Evolutionary conservation across 495 filamentous ascomycete species (phyloP).

Genomic region (Hypoxylon lienhwacheense): DNA sequence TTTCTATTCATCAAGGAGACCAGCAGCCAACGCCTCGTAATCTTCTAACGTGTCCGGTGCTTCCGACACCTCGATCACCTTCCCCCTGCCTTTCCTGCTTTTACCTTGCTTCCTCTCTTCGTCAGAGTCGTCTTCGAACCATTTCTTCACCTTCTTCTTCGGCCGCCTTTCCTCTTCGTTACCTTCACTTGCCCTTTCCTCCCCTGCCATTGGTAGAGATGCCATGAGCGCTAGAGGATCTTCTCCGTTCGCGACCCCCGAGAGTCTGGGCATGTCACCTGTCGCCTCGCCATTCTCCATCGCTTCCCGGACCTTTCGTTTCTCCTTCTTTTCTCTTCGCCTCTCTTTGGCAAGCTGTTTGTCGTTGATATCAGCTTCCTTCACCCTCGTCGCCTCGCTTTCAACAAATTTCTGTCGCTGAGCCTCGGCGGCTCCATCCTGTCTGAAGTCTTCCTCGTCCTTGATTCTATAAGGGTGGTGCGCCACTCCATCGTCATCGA

Average conservation of each 20-base stretch:
- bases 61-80: slow-evolving; percentile 57
- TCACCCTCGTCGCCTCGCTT: slow-evolving; percentile 69
- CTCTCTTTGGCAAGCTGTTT: slow-evolving; percentile 78
- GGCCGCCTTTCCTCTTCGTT: slow-evolving; percentile 46
- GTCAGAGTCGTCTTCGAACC: slow-evolving; percentile 48
- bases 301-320: slow-evolving; percentile 75
- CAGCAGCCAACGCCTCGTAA: slow-evolving; percentile 83
- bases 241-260: slow-evolving; percentile 39
- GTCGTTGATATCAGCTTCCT: slow-evolving; percentile 76
- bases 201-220: slow-evolving; percentile 52
- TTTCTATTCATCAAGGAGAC: slow-evolving; percentile 63
- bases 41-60: slow-evolving; percentile 86
- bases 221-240: slow-evolving; percentile 55
- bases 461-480: slow-evolving; percentile 87
- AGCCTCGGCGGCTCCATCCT: slow-evolving; percentile 68
- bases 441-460: slow-evolving; percentile 74
- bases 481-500: slow-evolving; percentile 86
- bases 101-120: slow-evolving; percentile 50
- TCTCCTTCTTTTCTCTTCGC: slow-evolving; percentile 82
- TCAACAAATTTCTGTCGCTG: slow-evolving; percentile 78
- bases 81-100: slow-evolving; percentile 51
- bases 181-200: slow-evolving; percentile 34
- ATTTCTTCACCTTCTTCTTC: slow-evolving; percentile 46
- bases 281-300: slow-evolving; percentile 54
- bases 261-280: slow-evolving; percentile 37